These are phyloP conservation scores for Fusarium papillatum DNA, from an alignment of 2,329 filamentous ascomycete genomes.

Conservation along the genomic window DNA sequence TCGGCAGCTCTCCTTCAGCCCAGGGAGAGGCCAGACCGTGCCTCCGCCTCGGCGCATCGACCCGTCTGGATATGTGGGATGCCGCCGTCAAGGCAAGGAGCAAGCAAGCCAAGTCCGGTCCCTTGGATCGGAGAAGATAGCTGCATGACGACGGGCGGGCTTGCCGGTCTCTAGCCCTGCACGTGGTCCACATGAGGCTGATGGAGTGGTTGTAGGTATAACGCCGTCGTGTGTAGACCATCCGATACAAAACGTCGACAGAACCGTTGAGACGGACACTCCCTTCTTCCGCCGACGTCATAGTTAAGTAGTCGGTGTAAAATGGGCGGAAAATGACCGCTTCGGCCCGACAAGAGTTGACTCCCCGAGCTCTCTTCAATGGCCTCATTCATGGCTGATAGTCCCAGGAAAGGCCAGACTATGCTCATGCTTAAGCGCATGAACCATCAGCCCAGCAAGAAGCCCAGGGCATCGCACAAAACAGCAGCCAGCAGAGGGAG, in stretches of 20 bases:
- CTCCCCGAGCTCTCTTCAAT: not conserved
- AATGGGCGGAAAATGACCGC: not conserved
- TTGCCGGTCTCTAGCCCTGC: slow-evolving; percentile 18
- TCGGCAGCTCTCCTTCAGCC: not conserved
- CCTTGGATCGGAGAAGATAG: slow-evolving; percentile 8
- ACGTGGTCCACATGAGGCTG: slow-evolving; percentile 26
- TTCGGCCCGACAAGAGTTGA: not conserved
- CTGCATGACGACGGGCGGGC: slow-evolving; percentile 7
- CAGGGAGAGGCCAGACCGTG: not conserved
- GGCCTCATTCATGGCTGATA: not conserved
- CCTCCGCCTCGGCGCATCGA: slow-evolving; percentile 15
- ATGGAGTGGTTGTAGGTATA: slow-evolving; percentile 1
- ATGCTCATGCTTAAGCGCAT: not conserved
- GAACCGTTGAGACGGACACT: not conserved
- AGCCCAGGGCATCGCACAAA: not conserved
- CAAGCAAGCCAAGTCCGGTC: not conserved
- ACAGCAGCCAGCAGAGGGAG: not conserved
- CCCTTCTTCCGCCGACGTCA: slow-evolving; percentile 12
- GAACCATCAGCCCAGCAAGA: slow-evolving; percentile 5
- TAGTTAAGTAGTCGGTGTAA: not conserved
- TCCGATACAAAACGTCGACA: not conserved
- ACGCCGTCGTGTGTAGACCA: not conserved
- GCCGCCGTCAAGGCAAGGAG: slow-evolving; percentile 7
- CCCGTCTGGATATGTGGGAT: slow-evolving; percentile 11
- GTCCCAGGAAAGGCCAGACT: not conserved